Evolutionary conservation across 805 yeast species (phyloP).

Genomic region (Naumovozyma dairenensis): DNA sequence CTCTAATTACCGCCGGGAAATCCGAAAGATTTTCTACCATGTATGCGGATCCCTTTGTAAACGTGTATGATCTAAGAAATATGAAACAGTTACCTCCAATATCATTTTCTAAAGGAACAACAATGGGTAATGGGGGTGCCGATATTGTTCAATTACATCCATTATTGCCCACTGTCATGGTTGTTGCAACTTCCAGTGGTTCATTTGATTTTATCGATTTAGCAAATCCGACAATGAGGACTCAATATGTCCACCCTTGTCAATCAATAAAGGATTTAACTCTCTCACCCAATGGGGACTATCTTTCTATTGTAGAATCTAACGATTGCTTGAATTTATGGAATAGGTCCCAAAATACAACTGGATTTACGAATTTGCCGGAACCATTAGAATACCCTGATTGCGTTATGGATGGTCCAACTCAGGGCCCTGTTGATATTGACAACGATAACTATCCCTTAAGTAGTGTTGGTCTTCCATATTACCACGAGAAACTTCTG

Average conservation of each 20-base stretch:
- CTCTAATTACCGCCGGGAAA: constrained; percentile 73
- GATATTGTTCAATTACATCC: constrained; percentile 79
- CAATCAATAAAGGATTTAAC: constrained; percentile 26
- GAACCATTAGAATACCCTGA: constrained; percentile 46
- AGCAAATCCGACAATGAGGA: constrained; percentile 52
- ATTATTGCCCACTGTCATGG: constrained; percentile 63
- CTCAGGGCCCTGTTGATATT: constrained; percentile 20
- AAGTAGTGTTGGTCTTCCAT: constrained; percentile 75
- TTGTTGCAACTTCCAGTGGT: constrained; percentile 68
- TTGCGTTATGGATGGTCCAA: constrained; percentile 29
- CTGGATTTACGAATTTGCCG: constrained; percentile 30
- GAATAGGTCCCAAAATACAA: constrained; percentile 19
- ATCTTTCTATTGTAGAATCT: constrained; percentile 57
- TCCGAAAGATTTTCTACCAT: constrained; percentile 51
- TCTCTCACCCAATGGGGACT: constrained; percentile 58
- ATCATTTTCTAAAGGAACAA: constrained; percentile 52
- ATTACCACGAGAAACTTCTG: constrained; percentile 62
- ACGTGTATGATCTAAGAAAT: constrained; percentile 68
- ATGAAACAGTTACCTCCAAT: constrained; percentile 68
- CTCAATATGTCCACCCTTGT: constrained; percentile 29
- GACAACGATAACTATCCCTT: constrained; percentile 49
- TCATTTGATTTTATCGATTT: constrained; percentile 80
- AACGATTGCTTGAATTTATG: constrained; percentile 38
- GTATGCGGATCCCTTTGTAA: constrained; percentile 69
- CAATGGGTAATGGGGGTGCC: constrained; percentile 61